These are phyloP conservation scores for Botryosphaeria dothidea DNA, from an alignment of 2,329 filamentous ascomycete genomes.

Conservation along the genomic window DNA sequence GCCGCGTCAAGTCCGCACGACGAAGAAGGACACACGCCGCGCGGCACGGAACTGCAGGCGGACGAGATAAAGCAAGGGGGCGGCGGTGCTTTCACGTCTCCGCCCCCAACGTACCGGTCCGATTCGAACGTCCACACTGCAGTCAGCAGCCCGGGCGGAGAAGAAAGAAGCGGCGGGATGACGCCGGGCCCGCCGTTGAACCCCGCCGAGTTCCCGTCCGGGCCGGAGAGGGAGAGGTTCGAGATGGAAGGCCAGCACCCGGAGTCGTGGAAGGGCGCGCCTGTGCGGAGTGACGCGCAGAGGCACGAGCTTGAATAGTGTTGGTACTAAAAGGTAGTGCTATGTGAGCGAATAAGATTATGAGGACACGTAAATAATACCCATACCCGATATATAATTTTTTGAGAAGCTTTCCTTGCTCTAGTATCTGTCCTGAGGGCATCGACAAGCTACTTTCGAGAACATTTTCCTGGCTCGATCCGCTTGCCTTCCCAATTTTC, in stretches of 20 bases:
- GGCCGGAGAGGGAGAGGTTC: neutral
- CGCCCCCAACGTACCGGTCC: neutral
- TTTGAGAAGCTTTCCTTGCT: no score
- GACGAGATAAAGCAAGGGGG: neutral
- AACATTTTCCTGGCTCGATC: no score
- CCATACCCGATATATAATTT: no score
- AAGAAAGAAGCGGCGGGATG: neutral
- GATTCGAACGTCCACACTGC: neutral
- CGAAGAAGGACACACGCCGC: neutral
- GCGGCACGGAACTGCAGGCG: neutral
- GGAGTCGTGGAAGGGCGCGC: neutral
- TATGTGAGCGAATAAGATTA: neutral
- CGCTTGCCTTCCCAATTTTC: no score
- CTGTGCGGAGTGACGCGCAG: neutral
- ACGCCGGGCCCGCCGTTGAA: neutral
- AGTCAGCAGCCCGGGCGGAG: neutral
- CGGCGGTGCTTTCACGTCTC: neutral
- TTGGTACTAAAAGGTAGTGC: no score
- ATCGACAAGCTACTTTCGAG: no score
- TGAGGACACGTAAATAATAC: neutral
- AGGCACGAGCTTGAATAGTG: slow-evolving; percentile 10
- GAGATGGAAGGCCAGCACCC: slow-evolving; percentile 3
- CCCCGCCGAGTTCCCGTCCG: slow-evolving; percentile 2
- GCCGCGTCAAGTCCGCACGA: neutral
- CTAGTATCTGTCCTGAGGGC: no score